phyloP scores from a whole-genome alignment of 352 stramenopile species.

The Phytophthora macrochlamydospora region DNA sequence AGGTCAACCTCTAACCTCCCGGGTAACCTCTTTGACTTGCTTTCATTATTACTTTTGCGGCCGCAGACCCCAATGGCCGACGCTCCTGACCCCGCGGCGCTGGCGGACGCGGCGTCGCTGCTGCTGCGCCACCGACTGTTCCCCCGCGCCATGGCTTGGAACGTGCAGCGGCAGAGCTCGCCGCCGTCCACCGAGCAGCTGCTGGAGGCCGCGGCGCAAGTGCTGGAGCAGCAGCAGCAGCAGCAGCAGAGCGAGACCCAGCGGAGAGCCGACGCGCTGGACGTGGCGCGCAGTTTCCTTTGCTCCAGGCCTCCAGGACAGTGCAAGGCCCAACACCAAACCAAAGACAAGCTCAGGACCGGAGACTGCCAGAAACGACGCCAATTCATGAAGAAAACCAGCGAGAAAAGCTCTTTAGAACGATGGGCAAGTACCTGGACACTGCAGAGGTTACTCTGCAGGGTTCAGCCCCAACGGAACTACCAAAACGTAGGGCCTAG shows the following conservation, averaged over 20 bases:
- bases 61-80: slow-evolving; percentile 7
- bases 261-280: slow-evolving; percentile 8
- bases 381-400: slow-evolving; percentile 8
- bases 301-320: slow-evolving; percentile 31
- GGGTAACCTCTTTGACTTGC: not conserved
- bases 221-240: slow-evolving; percentile 19
- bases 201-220: slow-evolving; percentile 12
- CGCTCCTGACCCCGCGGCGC: slow-evolving; percentile 8
- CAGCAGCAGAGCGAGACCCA: slow-evolving; percentile 2
- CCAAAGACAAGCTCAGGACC: not conserved
- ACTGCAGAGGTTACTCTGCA: not conserved
- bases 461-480: slow-evolving; percentile 9
- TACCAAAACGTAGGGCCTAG: slow-evolving; percentile 16
- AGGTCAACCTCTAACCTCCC: not conserved
- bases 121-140: slow-evolving; percentile 66
- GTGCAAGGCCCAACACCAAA: not conserved
- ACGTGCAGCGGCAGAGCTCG: slow-evolving; percentile 36
- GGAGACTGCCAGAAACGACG: not conserved
- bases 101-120: slow-evolving; percentile 28
- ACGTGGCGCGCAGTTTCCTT: slow-evolving; percentile 45
- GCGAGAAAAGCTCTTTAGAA: slow-evolving; percentile 53
- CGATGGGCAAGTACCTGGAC: slow-evolving; percentile 60
- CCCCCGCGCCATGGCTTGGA: slow-evolving; percentile 70
- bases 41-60: slow-evolving; percentile 12
- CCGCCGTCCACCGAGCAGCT: slow-evolving; percentile 15